Conservation (phyloP, 768 basidiomycete species). For the Pleurotus giganteus region DNA sequence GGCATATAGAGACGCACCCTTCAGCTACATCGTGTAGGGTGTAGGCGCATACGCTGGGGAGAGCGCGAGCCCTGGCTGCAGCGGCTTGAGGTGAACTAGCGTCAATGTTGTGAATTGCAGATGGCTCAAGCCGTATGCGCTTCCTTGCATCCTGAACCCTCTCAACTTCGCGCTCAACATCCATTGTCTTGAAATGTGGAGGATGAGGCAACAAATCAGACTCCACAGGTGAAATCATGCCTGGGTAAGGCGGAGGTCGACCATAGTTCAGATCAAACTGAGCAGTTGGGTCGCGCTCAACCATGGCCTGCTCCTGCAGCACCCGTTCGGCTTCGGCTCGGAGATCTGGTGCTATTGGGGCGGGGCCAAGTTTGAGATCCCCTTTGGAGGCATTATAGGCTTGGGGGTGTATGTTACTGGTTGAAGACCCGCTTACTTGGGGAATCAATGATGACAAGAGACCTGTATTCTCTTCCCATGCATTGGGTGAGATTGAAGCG, state of each 20-base stretch:
- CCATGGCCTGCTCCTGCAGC: conserved; percentile 77
- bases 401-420: conserved; percentile 55
- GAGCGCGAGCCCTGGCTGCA: conserved; percentile 56
- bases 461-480: conserved; percentile 88
- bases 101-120: conserved; percentile 55
- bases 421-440: conserved; percentile 48
- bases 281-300: conserved; percentile 65
- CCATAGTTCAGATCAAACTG: conserved; percentile 63
- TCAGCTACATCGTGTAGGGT: conserved; percentile 95
- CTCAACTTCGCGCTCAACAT: conserved; percentile 90
- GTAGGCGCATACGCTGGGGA: conserved; percentile 94
- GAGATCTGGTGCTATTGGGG: conserved; percentile 77
- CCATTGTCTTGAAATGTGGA: conserved; percentile 76
- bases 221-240: conserved; percentile 61
- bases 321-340: conserved; percentile 77
- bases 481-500: conserved; percentile 55
- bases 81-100: conserved; percentile 56
- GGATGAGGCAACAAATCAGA: conserved; percentile 81
- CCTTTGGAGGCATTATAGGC: conserved; percentile 77
- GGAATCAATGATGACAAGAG: conserved; percentile 77
- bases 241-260: conserved; percentile 48
- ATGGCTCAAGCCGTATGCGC: conserved; percentile 87
- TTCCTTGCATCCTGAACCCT: conserved; percentile 87
- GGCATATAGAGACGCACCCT: conserved; percentile 57
- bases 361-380: conserved; percentile 81